Evolutionary conservation across 805 yeast genomes (phyloP).

Genomic region (Saccharomycopsis schoenii): DNA sequence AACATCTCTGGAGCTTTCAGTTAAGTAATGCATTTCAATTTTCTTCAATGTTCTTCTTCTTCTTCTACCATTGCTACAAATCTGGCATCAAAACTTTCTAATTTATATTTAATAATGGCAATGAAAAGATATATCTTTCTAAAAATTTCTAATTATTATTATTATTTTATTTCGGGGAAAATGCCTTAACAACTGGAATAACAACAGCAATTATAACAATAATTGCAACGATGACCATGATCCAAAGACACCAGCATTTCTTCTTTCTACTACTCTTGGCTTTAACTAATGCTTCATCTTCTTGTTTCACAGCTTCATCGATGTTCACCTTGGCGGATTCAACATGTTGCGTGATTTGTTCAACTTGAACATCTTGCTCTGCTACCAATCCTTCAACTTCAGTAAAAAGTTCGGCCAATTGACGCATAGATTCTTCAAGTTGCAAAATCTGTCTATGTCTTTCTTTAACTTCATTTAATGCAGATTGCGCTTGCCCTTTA

Average conservation of each 20-base stretch:
- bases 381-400: constrained; percentile 95
- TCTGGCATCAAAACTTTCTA: neutral
- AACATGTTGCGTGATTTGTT: constrained; percentile 73
- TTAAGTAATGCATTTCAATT: too few relatives aligned
- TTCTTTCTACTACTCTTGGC: constrained; percentile 88
- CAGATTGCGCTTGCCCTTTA: constrained; percentile 92
- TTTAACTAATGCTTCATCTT: constrained; percentile 76
- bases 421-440: constrained; percentile 92
- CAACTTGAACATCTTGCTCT: constrained; percentile 85
- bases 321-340: constrained; percentile 79
- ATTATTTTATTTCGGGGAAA: constrained; percentile 1
- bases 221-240: constrained; percentile 46
- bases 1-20: too few relatives aligned
- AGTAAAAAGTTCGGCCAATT: constrained; percentile 85
- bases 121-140: neutral
- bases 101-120: neutral
- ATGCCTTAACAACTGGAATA: constrained; percentile 23
- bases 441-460: constrained; percentile 92
- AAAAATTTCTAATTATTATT: neutral
- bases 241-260: constrained; percentile 76
- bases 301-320: constrained; percentile 91
- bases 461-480: constrained; percentile 88
- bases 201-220: constrained; percentile 64
- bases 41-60: too few relatives aligned
- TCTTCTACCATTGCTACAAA: too few relatives aligned